Conservation (phyloP, 768 basidiomycete genomes). For the Lactarius sp. region DNA sequence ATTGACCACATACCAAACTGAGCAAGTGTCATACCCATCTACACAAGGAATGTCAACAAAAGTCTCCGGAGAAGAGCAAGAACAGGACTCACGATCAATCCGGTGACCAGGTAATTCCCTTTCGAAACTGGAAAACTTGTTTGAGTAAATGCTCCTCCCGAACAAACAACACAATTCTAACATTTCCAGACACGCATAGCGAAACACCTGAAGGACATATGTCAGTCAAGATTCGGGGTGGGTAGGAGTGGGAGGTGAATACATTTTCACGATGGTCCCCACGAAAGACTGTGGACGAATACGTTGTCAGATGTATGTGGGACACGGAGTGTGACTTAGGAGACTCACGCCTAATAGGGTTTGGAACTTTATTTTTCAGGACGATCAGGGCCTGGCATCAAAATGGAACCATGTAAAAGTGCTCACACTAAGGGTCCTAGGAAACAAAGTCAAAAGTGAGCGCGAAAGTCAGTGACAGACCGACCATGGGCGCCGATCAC, state of each 20-base stretch:
- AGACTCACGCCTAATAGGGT: constrained; percentile 21
- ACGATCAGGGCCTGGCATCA: background rate
- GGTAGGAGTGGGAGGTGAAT: background rate
- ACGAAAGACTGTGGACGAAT: constrained; percentile 12
- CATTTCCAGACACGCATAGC: constrained; percentile 27
- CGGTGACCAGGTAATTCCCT: constrained; percentile 19
- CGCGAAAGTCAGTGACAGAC: background rate
- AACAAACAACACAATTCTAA: constrained; percentile 1
- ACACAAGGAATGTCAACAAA: background rate
- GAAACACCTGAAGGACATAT: constrained; percentile 15
- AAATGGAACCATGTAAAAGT: background rate
- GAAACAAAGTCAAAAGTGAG: background rate
- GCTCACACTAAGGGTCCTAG: constrained; percentile 25
- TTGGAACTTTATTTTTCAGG: constrained; percentile 16
- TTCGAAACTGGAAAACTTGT: constrained; percentile 17
- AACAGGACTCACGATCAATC: constrained; percentile 19
- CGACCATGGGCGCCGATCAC: background rate
- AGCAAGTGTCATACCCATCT: constrained; percentile 21
- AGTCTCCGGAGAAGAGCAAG: background rate
- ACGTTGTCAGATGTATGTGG: background rate
- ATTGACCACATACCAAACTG: constrained; percentile 21
- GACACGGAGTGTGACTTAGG: background rate
- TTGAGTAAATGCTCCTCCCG: background rate
- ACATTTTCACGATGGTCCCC: constrained; percentile 23
- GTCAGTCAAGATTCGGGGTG: background rate